phyloP scores from a whole-genome alignment of 2,329 filamentous ascomycete species.

The Exophiala sp. region DNA sequence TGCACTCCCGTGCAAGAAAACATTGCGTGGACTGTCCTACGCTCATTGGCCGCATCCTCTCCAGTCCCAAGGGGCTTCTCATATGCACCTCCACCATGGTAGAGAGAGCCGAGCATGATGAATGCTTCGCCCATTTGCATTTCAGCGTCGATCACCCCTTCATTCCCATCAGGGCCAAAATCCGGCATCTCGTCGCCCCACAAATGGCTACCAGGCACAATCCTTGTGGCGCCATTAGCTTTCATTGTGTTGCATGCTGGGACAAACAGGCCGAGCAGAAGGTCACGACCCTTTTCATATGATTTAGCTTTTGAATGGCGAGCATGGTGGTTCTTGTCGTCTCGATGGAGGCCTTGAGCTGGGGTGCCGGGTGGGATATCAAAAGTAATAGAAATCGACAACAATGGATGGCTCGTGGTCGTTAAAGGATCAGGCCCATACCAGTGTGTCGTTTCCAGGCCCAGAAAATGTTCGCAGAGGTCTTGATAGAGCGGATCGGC shows the following conservation, averaged over 20 bases:
- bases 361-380: conserved; percentile 34
- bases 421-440: conserved; percentile 32
- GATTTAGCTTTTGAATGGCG: conserved; percentile 28
- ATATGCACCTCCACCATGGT: conserved; percentile 37
- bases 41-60: conserved; percentile 16
- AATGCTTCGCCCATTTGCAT: conserved; percentile 38
- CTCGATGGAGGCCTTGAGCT: conserved; percentile 37
- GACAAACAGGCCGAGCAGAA: conserved; percentile 38
- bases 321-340: conserved; percentile 41
- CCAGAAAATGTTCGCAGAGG: conserved; percentile 36
- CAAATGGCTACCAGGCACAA: conserved; percentile 39
- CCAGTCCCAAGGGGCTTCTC: conserved; percentile 28
- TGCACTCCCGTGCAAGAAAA: conserved; percentile 40
- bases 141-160: conserved; percentile 34
- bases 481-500: conserved; percentile 33
- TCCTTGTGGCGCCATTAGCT: conserved; percentile 38
- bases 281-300: conserved; percentile 34
- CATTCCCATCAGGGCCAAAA: conserved; percentile 31
- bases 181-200: conserved; percentile 39
- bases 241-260: conserved; percentile 35
- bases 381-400: conserved; percentile 40
- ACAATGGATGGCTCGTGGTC: conserved; percentile 35
- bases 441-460: conserved; percentile 35
- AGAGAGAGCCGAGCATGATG: conserved; percentile 39
- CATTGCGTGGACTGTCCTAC: conserved; percentile 39